Conservation (phyloP, 345 rosid species). For the Brassica carinata region DNA sequence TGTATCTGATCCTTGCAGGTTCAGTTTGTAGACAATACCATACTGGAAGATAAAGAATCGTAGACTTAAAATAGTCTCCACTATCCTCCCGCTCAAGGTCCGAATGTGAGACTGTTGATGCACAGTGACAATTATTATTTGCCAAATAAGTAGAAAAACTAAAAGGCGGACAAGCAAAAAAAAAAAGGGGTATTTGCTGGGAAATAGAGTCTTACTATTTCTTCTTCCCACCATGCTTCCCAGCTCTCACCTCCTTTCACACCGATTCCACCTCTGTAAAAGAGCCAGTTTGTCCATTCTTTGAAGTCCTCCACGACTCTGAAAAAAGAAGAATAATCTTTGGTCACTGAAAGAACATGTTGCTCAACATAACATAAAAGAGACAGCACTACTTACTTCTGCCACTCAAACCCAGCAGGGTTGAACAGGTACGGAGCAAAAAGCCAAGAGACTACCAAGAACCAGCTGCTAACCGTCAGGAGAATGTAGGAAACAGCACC, state of each 20-base stretch:
- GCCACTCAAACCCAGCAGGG: conserved; percentile 99
- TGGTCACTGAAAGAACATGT: conserved; percentile 13
- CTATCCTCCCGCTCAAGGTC: conserved; percentile 77
- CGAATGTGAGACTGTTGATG: conserved; percentile 79
- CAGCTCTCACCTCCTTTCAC: conserved; percentile 98
- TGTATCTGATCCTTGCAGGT: conserved; percentile 56
- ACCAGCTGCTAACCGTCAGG: conserved; percentile 93
- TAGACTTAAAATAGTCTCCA: conserved; percentile 82
- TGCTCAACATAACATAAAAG: conserved; percentile 7
- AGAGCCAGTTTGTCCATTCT: conserved; percentile 99
- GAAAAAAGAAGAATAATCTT: conserved; percentile 25
- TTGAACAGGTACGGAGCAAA: conserved; percentile 96
- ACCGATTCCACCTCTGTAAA: conserved; percentile 98
- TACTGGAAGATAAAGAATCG: conserved; percentile 92
- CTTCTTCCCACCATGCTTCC: conserved; percentile 99
- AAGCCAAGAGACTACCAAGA: conserved; percentile 94
- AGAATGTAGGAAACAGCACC: conserved; percentile 83
- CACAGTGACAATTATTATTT: conserved; percentile 11
- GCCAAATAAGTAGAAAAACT: neutral
- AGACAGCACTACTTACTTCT: conserved; percentile 61
- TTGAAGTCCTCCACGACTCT: conserved; percentile 96
- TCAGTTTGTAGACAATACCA: conserved; percentile 88
- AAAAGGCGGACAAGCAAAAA: neutral
- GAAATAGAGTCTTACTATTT: conserved; percentile 63
- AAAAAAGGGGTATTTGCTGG: neutral